Conservation (phyloP, 805 yeast species). For the Ogataea saltuana region DNA sequence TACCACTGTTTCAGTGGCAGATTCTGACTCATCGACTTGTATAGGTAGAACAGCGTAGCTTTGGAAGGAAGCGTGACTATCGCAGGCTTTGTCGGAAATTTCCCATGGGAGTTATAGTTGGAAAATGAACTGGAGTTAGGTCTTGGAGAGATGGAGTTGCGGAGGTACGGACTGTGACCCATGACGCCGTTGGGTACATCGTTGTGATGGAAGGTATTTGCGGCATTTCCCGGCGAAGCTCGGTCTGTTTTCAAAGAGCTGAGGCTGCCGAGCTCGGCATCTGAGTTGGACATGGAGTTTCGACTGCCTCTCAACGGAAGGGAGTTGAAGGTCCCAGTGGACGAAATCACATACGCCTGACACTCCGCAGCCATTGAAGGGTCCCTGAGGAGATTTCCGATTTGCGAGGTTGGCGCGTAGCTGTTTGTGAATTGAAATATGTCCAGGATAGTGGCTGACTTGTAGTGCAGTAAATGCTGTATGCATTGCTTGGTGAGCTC, state of each 20-base stretch:
- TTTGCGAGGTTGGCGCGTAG: constrained; percentile 84
- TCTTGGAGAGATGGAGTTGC: constrained; percentile 18
- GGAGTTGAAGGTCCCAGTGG: constrained; percentile 37
- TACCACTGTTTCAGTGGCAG: constrained; percentile 82
- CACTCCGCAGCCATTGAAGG: constrained; percentile 75
- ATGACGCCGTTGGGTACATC: not conserved
- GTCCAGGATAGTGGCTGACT: constrained; percentile 79
- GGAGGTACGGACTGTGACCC: constrained; percentile 3
- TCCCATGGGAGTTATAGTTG: constrained; percentile 7
- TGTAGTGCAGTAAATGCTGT: constrained; percentile 87
- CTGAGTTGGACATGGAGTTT: constrained; percentile 30
- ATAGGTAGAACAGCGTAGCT: constrained; percentile 68
- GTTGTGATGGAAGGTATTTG: not conserved
- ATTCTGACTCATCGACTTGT: constrained; percentile 77
- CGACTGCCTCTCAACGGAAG: constrained; percentile 37
- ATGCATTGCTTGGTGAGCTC: constrained; percentile 80
- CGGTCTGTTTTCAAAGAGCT: constrained; percentile 15
- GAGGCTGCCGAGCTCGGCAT: constrained; percentile 24
- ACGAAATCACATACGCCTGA: constrained; percentile 70
- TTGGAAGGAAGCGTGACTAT: constrained; percentile 54
- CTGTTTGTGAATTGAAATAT: constrained; percentile 86
- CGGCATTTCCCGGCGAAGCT: constrained; percentile 11
- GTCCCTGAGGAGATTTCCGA: constrained; percentile 67
- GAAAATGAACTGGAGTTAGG: constrained; percentile 8
- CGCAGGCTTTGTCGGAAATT: constrained; percentile 6